Conservation (phyloP, 1,139 yeast species). For the Magnusiomyces tetraspermus region DNA sequence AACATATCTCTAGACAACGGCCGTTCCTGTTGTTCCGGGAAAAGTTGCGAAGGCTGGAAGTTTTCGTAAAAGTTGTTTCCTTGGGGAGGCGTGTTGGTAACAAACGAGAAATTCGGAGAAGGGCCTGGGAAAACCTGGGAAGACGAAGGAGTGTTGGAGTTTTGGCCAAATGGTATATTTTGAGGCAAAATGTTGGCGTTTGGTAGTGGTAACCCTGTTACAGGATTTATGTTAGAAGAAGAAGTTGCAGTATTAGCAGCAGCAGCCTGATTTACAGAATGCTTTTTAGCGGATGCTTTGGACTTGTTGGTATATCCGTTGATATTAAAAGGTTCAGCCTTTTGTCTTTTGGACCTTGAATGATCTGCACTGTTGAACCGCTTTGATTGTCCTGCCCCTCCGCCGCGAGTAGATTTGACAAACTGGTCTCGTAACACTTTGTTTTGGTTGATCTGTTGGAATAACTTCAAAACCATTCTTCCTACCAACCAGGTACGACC, state of each 20-base stretch:
- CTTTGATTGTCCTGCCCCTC: not conserved
- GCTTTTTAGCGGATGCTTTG: not conserved
- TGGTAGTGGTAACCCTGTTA: not conserved
- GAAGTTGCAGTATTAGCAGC: not conserved
- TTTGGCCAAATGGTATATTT: not conserved
- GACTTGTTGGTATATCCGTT: not conserved
- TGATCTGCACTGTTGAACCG: not conserved
- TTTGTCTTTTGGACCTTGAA: not conserved
- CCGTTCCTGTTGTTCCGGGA: constrained; percentile 26
- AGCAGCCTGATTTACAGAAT: too few species aligned
- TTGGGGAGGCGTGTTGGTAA: constrained; percentile 30
- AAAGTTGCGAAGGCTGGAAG: constrained; percentile 34
- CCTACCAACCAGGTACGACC: constrained; percentile 40
- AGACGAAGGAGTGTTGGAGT: constrained; percentile 11
- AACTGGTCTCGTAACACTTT: constrained; percentile 25
- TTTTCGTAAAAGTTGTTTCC: constrained; percentile 24
- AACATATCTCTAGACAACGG: not conserved
- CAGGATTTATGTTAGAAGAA: not conserved
- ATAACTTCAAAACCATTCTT: constrained; percentile 30
- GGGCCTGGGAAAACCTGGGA: constrained; percentile 16
- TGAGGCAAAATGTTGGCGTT: not conserved
- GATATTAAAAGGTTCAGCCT: not conserved
- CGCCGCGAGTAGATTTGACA: constrained; percentile 14
- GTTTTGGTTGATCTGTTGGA: constrained; percentile 26
- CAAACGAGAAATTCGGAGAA: constrained; percentile 31